A percentile compares a stretch with the other conserved stretches of the same genome.
Conservation (phyloP, 2,329 filamentous ascomycete species). For the Sporothrix mexicana region DNA sequence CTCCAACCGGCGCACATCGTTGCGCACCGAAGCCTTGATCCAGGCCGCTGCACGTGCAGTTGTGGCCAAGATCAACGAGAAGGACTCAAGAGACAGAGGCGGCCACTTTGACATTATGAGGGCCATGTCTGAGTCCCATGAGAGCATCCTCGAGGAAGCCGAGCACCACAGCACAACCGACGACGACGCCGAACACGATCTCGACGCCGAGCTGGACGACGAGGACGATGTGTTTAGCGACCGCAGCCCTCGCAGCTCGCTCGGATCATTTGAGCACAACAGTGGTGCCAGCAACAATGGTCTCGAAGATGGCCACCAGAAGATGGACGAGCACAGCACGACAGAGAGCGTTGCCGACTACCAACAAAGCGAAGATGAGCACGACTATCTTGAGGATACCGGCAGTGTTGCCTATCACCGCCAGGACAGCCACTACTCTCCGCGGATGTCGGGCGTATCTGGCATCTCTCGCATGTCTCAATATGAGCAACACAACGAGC, state of each 20-base stretch:
- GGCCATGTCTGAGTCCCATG: slow-evolving; percentile 21
- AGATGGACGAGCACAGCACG: slow-evolving; percentile 33
- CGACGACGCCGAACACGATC: slow-evolving; percentile 46
- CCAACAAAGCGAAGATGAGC: slow-evolving; percentile 31
- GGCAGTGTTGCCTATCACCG: slow-evolving; percentile 36
- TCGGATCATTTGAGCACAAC: slow-evolving; percentile 54
- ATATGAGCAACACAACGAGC: slow-evolving; percentile 54
- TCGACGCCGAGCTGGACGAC: slow-evolving; percentile 62
- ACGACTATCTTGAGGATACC: slow-evolving; percentile 38
- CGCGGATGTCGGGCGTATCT: slow-evolving; percentile 57
- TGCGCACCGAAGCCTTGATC: slow-evolving; percentile 58
- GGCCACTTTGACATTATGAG: slow-evolving; percentile 17
- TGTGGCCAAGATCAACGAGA: slow-evolving; percentile 54
- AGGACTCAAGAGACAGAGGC: slow-evolving; percentile 39
- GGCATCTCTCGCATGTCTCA: slow-evolving; percentile 59
- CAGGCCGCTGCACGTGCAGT: slow-evolving; percentile 59
- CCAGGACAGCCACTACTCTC: slow-evolving; percentile 4
- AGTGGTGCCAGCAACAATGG: slow-evolving; percentile 36
- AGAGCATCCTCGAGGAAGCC: not conserved
- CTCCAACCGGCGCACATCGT: slow-evolving; percentile 49
- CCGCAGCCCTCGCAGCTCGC: slow-evolving; percentile 61
- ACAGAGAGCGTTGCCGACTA: slow-evolving; percentile 19
- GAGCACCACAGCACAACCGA: slow-evolving; percentile 37
- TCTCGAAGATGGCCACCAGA: slow-evolving; percentile 5
- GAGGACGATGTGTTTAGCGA: slow-evolving; percentile 66